These are phyloP conservation scores for Calonectria naviculata DNA, from an alignment of 2,329 filamentous ascomycete species.

Conservation along the genomic window DNA sequence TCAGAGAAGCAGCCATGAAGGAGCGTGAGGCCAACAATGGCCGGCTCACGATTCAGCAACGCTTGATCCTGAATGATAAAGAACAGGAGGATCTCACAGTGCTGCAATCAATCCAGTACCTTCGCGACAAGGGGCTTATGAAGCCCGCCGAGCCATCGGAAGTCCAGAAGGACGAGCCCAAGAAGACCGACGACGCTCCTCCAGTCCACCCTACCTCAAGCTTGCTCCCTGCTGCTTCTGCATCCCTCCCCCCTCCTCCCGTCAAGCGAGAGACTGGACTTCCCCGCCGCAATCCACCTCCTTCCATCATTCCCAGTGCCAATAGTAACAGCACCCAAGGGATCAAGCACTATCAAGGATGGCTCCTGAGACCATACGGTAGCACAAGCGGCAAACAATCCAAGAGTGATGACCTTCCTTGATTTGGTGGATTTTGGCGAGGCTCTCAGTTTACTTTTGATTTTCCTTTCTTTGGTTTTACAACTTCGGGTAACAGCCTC, in stretches of 20 bases:
- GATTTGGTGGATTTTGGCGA: conserved; percentile 14
- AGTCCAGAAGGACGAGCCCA: conserved; percentile 26
- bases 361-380: conserved; percentile 51
- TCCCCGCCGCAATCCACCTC: conserved; percentile 47
- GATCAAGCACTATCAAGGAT: conserved; percentile 50
- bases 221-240: conserved; percentile 51
- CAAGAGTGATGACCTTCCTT: conserved; percentile 48
- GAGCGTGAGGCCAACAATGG: conserved; percentile 74
- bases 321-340: conserved; percentile 46
- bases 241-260: conserved; percentile 50
- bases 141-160: conserved; percentile 37
- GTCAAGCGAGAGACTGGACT: conserved; percentile 45
- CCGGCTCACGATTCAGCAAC: conserved; percentile 73
- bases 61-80: conserved; percentile 74
- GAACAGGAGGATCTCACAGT: conserved; percentile 75
- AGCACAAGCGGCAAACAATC: conserved; percentile 45
- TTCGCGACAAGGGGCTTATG: conserved; percentile 69
- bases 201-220: conserved; percentile 39
- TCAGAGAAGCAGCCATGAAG: conserved; percentile 71
- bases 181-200: conserved; percentile 26
- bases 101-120: conserved; percentile 73
- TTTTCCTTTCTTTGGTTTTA: background rate
- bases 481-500: background rate
- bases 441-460: background rate
- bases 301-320: conserved; percentile 43